Evolutionary conservation across 2,329 filamentous ascomycete genomes (phyloP).

Genomic region (Hyphodiscus sp.): DNA sequence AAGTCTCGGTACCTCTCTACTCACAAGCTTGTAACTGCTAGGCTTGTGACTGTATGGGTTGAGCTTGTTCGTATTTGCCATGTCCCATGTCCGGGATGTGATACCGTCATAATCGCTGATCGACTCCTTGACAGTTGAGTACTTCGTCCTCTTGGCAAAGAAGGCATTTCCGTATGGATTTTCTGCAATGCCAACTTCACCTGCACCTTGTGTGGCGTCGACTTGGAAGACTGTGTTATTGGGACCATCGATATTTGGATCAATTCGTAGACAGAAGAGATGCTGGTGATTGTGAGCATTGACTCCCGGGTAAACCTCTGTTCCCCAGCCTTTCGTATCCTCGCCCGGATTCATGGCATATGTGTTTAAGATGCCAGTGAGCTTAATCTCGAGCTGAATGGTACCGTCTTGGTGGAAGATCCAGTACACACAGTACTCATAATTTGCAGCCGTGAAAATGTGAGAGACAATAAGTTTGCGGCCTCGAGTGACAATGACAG

Average conservation of each 20-base stretch:
- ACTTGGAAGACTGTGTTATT: conserved; percentile 81
- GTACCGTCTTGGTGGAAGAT: conserved; percentile 90
- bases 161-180: conserved; percentile 91
- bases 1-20: conserved; percentile 71
- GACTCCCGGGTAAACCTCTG: conserved; percentile 81
- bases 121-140: conserved; percentile 61
- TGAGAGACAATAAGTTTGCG: conserved; percentile 84
- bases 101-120: conserved; percentile 75
- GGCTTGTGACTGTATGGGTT: conserved; percentile 84
- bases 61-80: conserved; percentile 75
- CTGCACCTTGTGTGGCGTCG: conserved; percentile 65
- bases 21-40: conserved; percentile 82
- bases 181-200: conserved; percentile 69
- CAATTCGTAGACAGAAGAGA: conserved; percentile 82
- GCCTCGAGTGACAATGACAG: conserved; percentile 76
- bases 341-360: conserved; percentile 76
- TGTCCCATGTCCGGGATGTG: conserved; percentile 83
- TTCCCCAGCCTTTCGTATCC: conserved; percentile 81
- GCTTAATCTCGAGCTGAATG: conserved; percentile 83
- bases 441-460: conserved; percentile 93
- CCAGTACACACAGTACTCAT: conserved; percentile 87
- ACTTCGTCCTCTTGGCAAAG: conserved; percentile 76
- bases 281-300: conserved; percentile 97
- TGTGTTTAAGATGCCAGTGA: conserved; percentile 90
- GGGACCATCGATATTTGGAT: conserved; percentile 80